phyloP scores from a whole-genome alignment of 2,329 filamentous ascomycete genomes.

The Paraconiothyrium brasiliense region DNA sequence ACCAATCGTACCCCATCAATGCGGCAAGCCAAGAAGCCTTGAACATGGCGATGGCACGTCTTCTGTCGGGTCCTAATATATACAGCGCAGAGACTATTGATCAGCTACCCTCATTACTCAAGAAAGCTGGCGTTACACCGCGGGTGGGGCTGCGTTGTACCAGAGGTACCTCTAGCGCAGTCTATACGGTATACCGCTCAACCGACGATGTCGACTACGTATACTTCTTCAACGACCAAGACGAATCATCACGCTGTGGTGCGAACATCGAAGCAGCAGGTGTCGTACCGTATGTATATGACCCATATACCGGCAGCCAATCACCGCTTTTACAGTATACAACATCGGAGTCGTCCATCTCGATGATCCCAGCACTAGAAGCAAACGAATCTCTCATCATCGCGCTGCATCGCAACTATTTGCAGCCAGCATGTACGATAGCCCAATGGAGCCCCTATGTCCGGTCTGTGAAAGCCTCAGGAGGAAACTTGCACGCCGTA shows the following conservation, averaged over 20 bases:
- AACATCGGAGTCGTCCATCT: conserved; percentile 34
- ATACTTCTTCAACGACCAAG: conserved; percentile 53
- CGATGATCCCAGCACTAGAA: conserved; percentile 49
- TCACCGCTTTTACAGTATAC: conserved; percentile 47
- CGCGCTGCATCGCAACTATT: conserved; percentile 39
- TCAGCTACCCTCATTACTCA: conserved; percentile 44
- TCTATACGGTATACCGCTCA: conserved; percentile 50
- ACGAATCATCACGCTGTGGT: conserved; percentile 13
- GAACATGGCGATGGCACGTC: conserved; percentile 29
- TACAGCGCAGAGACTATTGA: conserved; percentile 40
- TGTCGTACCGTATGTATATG: conserved; percentile 47
- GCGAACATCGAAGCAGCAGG: conserved; percentile 18
- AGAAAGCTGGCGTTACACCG: conserved; percentile 44
- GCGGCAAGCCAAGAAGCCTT: conserved; percentile 24
- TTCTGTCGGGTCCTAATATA: conserved; percentile 47
- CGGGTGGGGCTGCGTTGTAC: conserved; percentile 20
- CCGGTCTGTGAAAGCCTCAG: conserved; percentile 4
- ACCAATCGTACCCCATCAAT: conserved; percentile 33
- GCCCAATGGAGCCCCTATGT: neutral
- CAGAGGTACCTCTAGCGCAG: neutral
- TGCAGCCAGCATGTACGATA: conserved; percentile 16
- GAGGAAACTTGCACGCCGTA: conserved; percentile 11
- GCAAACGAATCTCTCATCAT: conserved; percentile 54
- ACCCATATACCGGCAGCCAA: conserved; percentile 56
- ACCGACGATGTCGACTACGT: conserved; percentile 47